Conservation (phyloP, 2,329 filamentous ascomycete genomes). For the Dothiorella sarmentorum region DNA sequence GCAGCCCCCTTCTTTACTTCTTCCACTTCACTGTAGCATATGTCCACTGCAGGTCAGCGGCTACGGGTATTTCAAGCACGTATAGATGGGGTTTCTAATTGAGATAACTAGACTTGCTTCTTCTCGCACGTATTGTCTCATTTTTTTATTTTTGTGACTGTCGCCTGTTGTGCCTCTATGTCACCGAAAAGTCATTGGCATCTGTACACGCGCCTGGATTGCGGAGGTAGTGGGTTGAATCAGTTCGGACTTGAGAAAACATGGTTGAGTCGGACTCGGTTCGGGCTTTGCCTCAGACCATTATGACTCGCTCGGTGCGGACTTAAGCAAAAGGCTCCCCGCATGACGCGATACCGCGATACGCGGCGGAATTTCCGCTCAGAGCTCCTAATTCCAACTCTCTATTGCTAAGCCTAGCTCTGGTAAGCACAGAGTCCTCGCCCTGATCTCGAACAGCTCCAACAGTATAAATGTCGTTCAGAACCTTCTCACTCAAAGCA, state of each 20-base stretch:
- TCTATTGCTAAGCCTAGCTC: neutral
- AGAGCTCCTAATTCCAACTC: neutral
- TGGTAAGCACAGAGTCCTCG: neutral
- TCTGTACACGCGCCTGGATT: too few relatives aligned
- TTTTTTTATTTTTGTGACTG: neutral
- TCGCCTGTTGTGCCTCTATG: too few relatives aligned
- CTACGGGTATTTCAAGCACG: neutral
- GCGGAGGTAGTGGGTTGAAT: too few relatives aligned
- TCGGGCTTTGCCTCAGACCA: too few relatives aligned
- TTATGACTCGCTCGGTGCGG: too few relatives aligned
- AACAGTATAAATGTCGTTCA: slow-evolving; percentile 9
- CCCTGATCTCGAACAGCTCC: neutral
- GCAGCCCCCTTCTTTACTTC: neutral
- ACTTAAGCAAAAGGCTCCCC: too few relatives aligned
- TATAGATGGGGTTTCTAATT: slow-evolving; percentile 15
- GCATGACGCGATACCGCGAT: slow-evolving; percentile 6
- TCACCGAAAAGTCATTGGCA: too few relatives aligned
- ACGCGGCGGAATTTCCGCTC: slow-evolving; percentile 13
- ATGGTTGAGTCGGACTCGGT: too few relatives aligned
- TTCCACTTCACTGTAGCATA: slow-evolving; percentile 1
- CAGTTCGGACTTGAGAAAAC: neutral
- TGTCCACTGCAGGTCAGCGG: slow-evolving; percentile 8
- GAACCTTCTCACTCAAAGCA: neutral
- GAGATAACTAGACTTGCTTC: neutral
- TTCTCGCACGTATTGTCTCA: neutral